phyloP scores from a whole-genome alignment of 495 filamentous ascomycete genomes.

The Penicillium malachiteum region DNA sequence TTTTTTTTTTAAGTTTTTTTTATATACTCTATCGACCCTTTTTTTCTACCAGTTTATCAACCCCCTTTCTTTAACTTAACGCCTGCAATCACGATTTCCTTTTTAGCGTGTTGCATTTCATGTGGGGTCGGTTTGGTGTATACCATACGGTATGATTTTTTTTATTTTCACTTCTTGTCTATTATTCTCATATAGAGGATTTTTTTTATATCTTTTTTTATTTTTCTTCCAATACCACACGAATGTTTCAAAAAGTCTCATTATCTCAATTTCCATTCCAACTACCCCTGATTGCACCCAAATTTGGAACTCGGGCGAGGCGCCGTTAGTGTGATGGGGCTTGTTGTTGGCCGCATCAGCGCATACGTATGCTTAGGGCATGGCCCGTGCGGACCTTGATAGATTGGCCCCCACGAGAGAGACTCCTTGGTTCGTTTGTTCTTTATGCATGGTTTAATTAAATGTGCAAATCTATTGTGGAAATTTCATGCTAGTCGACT shows the following conservation, averaged over 20 bases:
- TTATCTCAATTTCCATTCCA: too few relatives aligned
- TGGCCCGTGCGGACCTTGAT: too few relatives aligned
- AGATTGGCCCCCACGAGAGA: too few relatives aligned
- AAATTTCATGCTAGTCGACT: too few relatives aligned
- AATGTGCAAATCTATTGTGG: too few relatives aligned
- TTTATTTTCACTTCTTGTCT: conserved; percentile 6
- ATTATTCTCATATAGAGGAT: background rate
- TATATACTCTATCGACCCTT: background rate
- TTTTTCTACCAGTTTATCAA: background rate
- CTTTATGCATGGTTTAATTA: too few relatives aligned
- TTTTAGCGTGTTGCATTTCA: background rate
- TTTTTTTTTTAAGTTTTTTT: background rate
- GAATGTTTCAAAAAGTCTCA: background rate
- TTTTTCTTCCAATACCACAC: conserved; percentile 4
- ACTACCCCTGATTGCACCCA: background rate
- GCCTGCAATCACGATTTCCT: conserved; percentile 1
- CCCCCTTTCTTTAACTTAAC: background rate
- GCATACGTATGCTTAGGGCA: conserved; percentile 1
- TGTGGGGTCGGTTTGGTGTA: conserved; percentile 5
- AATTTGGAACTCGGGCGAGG: background rate
- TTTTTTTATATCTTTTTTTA: conserved; percentile 3
- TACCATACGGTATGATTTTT: background rate
- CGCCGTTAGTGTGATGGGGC: conserved; percentile 5
- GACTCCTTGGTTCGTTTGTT: too few relatives aligned
- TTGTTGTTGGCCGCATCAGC: conserved; percentile 1